These are phyloP conservation scores for Aurantiochytrium sp. DNA, from an alignment of 108 stramenopile species.

Conservation along the genomic window DNA sequence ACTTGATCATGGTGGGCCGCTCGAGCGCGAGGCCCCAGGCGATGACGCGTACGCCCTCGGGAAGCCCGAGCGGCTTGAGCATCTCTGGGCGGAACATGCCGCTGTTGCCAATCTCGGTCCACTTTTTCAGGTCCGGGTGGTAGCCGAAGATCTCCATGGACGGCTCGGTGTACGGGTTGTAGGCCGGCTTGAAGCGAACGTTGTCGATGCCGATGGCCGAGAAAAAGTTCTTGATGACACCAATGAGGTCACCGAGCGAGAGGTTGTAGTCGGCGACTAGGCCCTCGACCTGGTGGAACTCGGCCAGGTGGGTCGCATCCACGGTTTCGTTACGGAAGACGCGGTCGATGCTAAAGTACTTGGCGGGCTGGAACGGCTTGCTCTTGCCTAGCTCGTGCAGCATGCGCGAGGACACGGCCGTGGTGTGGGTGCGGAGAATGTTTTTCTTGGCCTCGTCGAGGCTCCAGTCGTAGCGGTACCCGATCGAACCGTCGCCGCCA, in stretches of 20 bases:
- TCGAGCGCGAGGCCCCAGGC: constrained; percentile 98
- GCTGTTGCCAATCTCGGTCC: constrained; percentile 97
- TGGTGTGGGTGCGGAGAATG: constrained; percentile 94
- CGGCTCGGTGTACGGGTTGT: constrained; percentile 99
- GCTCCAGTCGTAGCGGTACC: constrained; percentile 90
- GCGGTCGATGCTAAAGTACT: constrained; percentile 96
- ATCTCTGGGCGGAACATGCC: constrained; percentile 99
- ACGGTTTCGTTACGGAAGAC: constrained; percentile 99
- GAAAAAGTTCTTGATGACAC: constrained; percentile 98
- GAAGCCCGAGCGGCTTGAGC: constrained; percentile 97
- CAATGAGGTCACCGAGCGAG: constrained; percentile 91
- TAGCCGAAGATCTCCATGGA: constrained; percentile 99
- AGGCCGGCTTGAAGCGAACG: constrained; percentile 99
- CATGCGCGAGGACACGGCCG: constrained; percentile 93
- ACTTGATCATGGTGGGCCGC: constrained; percentile 99
- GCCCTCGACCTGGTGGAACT: constrained; percentile 99
- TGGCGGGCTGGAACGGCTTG: constrained; percentile 84
- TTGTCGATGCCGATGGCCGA: constrained; percentile 94
- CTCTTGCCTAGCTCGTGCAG: constrained; percentile 85
- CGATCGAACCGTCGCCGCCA: constrained; percentile 86
- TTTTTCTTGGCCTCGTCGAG: constrained; percentile 89
- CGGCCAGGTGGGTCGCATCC: constrained; percentile 99
- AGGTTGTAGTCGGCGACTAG: constrained; percentile 97
- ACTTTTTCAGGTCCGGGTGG: constrained; percentile 98
- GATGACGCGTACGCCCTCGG: constrained; percentile 98